These are phyloP conservation scores for Psilocybe cyanescens DNA, from an alignment of 768 basidiomycete genomes.

Conservation along the genomic window DNA sequence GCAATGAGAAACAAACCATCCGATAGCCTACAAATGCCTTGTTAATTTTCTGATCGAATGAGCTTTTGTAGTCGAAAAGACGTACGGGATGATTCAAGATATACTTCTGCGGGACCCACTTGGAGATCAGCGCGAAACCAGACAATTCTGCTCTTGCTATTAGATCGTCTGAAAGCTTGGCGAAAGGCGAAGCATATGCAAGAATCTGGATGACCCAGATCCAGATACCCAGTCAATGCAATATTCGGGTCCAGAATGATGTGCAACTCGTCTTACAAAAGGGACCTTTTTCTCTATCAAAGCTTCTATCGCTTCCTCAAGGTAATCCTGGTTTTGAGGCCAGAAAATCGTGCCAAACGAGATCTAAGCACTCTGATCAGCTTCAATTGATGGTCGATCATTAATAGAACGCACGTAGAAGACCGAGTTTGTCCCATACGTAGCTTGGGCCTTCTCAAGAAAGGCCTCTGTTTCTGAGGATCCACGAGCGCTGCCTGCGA, in stretches of 20 bases:
- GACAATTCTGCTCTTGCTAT: conserved; percentile 4
- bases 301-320: conserved; percentile 15
- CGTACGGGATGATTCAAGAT: conserved; percentile 16
- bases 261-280: conserved; percentile 8
- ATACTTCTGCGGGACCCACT: conserved; percentile 19
- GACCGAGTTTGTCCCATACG: conserved; percentile 4
- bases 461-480: neutral
- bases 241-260: neutral
- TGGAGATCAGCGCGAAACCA: conserved; percentile 6
- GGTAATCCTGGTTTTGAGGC: conserved; percentile 9
- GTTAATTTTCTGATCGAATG: neutral
- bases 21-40: conserved; percentile 10
- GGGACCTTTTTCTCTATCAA: conserved; percentile 14
- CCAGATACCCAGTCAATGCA: neutral
- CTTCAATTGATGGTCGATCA: no score
- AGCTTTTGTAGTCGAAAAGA: neutral
- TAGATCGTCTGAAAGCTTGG: conserved; percentile 9
- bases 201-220: conserved; percentile 5
- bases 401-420: conserved; percentile 3
- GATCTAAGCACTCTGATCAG: no score
- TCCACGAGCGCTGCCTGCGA: neutral
- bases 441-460: conserved; percentile 2
- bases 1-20: conserved; percentile 20
- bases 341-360: neutral
- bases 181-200: conserved; percentile 13